Percentiles rank a stretch among this genome's conserved stretches.
phyloP scores from a whole-genome alignment of 495 filamentous ascomycete species.

The Daldinia concentrica region DNA sequence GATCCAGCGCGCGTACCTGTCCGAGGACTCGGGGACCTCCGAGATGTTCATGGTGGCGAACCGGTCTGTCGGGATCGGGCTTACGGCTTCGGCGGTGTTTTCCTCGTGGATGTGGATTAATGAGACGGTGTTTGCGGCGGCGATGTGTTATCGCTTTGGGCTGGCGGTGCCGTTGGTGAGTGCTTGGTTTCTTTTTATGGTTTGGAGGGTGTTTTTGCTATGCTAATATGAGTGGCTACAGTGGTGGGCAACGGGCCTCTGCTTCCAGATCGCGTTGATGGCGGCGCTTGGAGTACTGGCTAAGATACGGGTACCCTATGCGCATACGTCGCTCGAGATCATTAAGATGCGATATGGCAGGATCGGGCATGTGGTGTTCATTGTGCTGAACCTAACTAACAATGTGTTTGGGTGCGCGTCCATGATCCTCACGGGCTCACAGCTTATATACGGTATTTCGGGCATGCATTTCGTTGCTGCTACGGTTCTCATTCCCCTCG shows the following conservation, averaged over 20 bases:
- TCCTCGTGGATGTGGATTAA: slow-evolving; percentile 86
- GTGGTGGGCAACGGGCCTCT: slow-evolving; percentile 70
- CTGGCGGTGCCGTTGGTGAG: slow-evolving; percentile 75
- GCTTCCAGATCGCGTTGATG: slow-evolving; percentile 77
- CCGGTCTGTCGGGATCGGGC: slow-evolving; percentile 80
- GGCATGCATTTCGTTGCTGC: slow-evolving; percentile 79
- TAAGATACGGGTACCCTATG: slow-evolving; percentile 78
- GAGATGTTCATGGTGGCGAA: slow-evolving; percentile 91
- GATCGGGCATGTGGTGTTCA: slow-evolving; percentile 70
- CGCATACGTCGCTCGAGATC: slow-evolving; percentile 79
- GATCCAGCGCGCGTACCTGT: slow-evolving; percentile 74
- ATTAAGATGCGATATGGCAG: slow-evolving; percentile 52
- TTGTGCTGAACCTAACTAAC: slow-evolving; percentile 73
- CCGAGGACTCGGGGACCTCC: slow-evolving; percentile 81
- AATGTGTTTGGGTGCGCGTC: slow-evolving; percentile 80
- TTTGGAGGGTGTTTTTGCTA: no score
- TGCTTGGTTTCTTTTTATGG: neutral
- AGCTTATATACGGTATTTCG: slow-evolving; percentile 76
- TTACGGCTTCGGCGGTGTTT: slow-evolving; percentile 83
- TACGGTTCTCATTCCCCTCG: slow-evolving; percentile 61
- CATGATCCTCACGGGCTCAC: slow-evolving; percentile 81
- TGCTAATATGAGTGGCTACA: slow-evolving; percentile 14
- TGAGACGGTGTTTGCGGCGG: slow-evolving; percentile 72
- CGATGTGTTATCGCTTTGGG: slow-evolving; percentile 82
- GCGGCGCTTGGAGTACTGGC: slow-evolving; percentile 84